Evolutionary conservation across 371 early-diverging fungal species (phyloP).

Genomic region (Mucor circinelloides): DNA sequence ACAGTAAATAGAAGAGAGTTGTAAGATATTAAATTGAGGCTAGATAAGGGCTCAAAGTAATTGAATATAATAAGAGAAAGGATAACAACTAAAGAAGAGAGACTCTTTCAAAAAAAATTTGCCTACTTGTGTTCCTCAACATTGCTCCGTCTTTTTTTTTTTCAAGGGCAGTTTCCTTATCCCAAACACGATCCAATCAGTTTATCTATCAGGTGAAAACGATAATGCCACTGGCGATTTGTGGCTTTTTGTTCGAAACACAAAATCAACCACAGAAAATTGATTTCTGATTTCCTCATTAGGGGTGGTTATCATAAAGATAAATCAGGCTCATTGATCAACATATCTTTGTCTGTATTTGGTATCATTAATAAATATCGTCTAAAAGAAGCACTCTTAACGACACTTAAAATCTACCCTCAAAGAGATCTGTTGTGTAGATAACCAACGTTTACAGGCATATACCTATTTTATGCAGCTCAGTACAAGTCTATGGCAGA

Average conservation of each 20-base stretch:
- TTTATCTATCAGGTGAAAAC: not conserved
- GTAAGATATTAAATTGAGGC: not conserved
- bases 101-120: not conserved
- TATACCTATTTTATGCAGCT: too few species aligned
- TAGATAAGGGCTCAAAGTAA: not conserved
- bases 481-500: too few species aligned
- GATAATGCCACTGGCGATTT: not conserved
- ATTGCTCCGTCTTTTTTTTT: not conserved
- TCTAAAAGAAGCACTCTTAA: too few species aligned
- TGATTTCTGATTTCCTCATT: not conserved
- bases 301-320: not conserved
- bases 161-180: not conserved
- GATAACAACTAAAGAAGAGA: constrained; percentile 11
- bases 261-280: not conserved
- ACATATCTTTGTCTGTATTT: too few species aligned
- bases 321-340: not conserved
- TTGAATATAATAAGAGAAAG: not conserved
- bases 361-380: too few species aligned
- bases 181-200: not conserved
- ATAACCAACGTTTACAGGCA: too few species aligned
- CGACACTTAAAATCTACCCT: too few species aligned
- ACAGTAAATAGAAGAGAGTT: constrained; percentile 1
- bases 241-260: not conserved
- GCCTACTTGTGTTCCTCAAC: not conserved
- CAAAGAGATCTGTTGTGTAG: too few species aligned